These are phyloP conservation scores for Corynespora cassiicola DNA, from an alignment of 2,329 filamentous ascomycete species.

Conservation along the genomic window DNA sequence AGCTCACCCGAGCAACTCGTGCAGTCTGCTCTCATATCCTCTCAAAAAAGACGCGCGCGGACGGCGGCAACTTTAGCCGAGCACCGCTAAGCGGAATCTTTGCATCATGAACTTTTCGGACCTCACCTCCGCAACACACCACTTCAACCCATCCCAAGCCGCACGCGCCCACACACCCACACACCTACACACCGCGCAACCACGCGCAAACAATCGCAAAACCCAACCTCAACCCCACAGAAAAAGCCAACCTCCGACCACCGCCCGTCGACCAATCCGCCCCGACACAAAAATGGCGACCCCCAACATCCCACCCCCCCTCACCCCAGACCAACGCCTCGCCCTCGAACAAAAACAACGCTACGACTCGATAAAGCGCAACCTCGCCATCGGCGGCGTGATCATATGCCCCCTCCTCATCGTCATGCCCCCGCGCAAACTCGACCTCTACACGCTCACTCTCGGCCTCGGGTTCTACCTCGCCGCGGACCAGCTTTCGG, in stretches of 20 bases:
- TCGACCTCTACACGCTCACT: conserved; percentile 66
- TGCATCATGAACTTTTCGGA: conserved; percentile 39
- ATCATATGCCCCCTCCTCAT: conserved; percentile 62
- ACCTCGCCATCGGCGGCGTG: conserved; percentile 56
- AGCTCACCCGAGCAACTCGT: no score
- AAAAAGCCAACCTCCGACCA: conserved; percentile 1
- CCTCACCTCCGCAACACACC: conserved; percentile 10
- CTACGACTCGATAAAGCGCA: conserved; percentile 46
- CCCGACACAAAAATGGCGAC: conserved; percentile 27
- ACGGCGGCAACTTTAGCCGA: conserved; percentile 37
- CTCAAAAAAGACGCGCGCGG: no score
- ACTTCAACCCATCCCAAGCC: conserved; percentile 5
- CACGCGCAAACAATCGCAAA: background rate
- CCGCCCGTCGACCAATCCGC: background rate
- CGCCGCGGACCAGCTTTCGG: conserved; percentile 57
- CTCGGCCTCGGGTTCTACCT: conserved; percentile 57
- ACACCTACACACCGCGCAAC: background rate
- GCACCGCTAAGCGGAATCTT: conserved; percentile 20
- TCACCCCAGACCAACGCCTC: conserved; percentile 41
- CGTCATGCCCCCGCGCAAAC: conserved; percentile 65
- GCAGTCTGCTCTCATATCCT: no score
- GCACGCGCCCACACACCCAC: conserved; percentile 1
- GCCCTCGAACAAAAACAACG: conserved; percentile 37
- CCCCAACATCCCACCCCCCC: conserved; percentile 25
- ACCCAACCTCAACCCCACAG: background rate